Evolutionary conservation across 2,329 filamentous ascomycete species (phyloP).

Genomic region (Fusarium dimerum): DNA sequence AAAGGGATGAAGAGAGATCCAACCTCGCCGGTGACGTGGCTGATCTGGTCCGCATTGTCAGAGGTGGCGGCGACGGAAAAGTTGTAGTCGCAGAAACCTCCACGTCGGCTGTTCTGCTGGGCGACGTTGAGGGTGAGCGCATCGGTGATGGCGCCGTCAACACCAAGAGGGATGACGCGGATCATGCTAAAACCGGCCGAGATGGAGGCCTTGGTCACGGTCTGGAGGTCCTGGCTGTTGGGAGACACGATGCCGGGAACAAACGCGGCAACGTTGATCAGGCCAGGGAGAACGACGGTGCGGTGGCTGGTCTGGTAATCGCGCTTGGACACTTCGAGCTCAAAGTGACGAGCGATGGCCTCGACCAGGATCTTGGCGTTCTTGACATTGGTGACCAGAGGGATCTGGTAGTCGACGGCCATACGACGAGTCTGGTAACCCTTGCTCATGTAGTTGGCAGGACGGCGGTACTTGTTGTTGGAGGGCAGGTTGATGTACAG

Average conservation of each 20-base stretch:
- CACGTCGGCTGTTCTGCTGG: conserved; percentile 68
- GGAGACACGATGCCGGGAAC: conserved; percentile 70
- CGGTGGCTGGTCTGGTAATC: conserved; percentile 92
- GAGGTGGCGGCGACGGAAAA: conserved; percentile 75
- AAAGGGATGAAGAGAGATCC: conserved; percentile 82
- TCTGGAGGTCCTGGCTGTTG: conserved; percentile 67
- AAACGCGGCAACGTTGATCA: conserved; percentile 80
- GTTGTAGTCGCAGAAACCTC: conserved; percentile 77
- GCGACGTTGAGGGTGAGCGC: conserved; percentile 69
- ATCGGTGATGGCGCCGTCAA: conserved; percentile 73
- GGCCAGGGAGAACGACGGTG: conserved; percentile 70
- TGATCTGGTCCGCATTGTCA: conserved; percentile 73
- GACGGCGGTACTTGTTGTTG: conserved; percentile 93
- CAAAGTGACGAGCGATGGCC: conserved; percentile 86
- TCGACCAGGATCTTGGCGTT: conserved; percentile 97
- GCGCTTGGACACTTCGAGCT: conserved; percentile 77
- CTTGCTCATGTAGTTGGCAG: conserved; percentile 98
- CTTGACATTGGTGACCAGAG: conserved; percentile 97
- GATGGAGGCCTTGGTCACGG: conserved; percentile 72
- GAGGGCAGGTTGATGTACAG: conserved; percentile 99
- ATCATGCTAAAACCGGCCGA: conserved; percentile 79
- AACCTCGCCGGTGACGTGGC: conserved; percentile 70
- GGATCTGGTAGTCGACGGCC: conserved; percentile 97
- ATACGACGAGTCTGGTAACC: conserved; percentile 96
- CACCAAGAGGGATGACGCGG: conserved; percentile 73